Percentiles rank a stretch among this genome's conserved stretches.
Evolutionary conservation across 371 early-diverging fungal genomes (phyloP).

Genomic region (Syncephalastrum monosporum): DNA sequence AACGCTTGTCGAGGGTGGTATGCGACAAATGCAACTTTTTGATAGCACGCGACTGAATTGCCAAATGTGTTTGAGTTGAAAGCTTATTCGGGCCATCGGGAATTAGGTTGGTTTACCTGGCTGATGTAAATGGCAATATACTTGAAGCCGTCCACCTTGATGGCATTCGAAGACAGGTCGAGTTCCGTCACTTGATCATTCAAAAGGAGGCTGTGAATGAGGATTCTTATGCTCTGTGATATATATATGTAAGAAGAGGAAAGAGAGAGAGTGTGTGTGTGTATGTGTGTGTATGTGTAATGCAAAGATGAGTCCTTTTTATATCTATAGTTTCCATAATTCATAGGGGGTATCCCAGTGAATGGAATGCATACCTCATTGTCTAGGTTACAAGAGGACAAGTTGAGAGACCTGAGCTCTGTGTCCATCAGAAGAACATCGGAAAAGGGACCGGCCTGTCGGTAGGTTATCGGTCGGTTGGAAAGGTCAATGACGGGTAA

Average conservation of each 20-base stretch:
- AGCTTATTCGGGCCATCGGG: not conserved
- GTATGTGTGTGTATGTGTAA: not conserved
- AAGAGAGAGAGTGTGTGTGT: no score
- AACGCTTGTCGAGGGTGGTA: conserved; percentile 49
- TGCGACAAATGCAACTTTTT: conserved; percentile 35
- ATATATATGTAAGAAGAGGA: no score
- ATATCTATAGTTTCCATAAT: no score
- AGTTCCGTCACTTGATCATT: conserved; percentile 29
- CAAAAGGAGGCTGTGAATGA: conserved; percentile 40
- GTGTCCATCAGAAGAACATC: conserved; percentile 43
- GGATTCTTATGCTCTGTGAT: conserved; percentile 30
- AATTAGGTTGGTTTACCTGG: conserved; percentile 22
- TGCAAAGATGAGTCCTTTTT: not conserved
- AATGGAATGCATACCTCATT: conserved; percentile 25
- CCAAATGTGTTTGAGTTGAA: no score
- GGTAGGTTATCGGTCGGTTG: conserved; percentile 35
- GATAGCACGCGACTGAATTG: conserved; percentile 35
- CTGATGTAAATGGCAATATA: conserved; percentile 47
- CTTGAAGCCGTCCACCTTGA: conserved; percentile 43
- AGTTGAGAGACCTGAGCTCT: conserved; percentile 24
- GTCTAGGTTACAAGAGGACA: conserved; percentile 35
- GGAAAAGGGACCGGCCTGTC: conserved; percentile 56
- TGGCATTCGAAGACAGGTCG: conserved; percentile 29
- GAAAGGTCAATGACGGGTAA: conserved; percentile 47
- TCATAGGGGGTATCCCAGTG: no score